Evolutionary conservation across 495 filamentous ascomycete genomes (phyloP).

Genomic region (Podospora australis): DNA sequence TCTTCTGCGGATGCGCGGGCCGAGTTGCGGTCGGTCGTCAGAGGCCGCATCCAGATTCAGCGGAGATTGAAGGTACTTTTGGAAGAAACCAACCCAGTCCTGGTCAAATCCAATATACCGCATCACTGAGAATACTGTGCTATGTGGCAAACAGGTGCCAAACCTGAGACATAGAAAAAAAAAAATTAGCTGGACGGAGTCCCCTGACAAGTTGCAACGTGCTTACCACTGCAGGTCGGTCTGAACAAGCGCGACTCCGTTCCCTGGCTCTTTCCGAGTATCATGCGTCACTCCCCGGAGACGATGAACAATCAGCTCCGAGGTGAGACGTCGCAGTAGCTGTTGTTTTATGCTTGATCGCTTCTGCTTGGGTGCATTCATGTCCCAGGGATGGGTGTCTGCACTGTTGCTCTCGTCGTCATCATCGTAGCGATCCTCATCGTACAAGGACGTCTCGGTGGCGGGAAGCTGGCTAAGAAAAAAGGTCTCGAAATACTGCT

Average conservation of each 20-base stretch:
- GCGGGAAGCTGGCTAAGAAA: slow-evolving; percentile 45
- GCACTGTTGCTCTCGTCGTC: slow-evolving; percentile 6
- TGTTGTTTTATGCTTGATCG: slow-evolving; percentile 47
- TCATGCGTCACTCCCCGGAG: slow-evolving; percentile 24
- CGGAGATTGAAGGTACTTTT: slow-evolving; percentile 53
- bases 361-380: slow-evolving; percentile 7
- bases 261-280: slow-evolving; percentile 23
- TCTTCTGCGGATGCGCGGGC: slow-evolving; percentile 40
- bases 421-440: slow-evolving; percentile 21
- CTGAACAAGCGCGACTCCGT: slow-evolving; percentile 53
- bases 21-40: slow-evolving; percentile 25
- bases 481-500: slow-evolving; percentile 25
- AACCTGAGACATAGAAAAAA: too few relatives aligned
- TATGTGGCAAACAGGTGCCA: slow-evolving; percentile 56
- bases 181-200: too few relatives aligned
- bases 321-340: slow-evolving; percentile 52
- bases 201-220: too few relatives aligned
- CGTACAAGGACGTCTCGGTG: slow-evolving; percentile 32
- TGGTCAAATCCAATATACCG: slow-evolving; percentile 55
- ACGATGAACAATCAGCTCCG: slow-evolving; percentile 53
- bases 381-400: neutral
- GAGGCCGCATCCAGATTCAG: slow-evolving; percentile 52
- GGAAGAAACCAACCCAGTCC: slow-evolving; percentile 57
- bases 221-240: slow-evolving; percentile 59
- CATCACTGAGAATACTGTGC: slow-evolving; percentile 50